Evolutionary conservation across 2,329 filamentous ascomycete genomes (phyloP).

Genomic region (Shiraia bambusicola): DNA sequence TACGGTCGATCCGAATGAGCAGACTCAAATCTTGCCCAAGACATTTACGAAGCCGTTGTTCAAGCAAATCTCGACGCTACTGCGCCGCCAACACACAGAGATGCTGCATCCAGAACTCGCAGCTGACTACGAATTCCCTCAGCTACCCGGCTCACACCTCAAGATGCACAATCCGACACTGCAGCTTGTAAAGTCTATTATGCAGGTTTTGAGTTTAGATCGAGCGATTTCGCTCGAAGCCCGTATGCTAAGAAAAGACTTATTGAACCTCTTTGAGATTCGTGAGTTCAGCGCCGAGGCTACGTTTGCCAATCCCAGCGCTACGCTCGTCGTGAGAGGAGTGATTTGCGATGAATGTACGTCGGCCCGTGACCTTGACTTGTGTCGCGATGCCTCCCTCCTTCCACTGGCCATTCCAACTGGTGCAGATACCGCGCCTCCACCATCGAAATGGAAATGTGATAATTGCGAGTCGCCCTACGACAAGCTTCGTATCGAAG

Average conservation of each 20-base stretch:
- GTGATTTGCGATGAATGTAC: conserved; percentile 90
- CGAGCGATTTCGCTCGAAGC: conserved; percentile 89
- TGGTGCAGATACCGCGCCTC: conserved; percentile 29
- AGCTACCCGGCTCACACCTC: conserved; percentile 71
- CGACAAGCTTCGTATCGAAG: conserved; percentile 79
- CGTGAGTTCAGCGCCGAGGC: conserved; percentile 89
- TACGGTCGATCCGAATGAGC: conserved; percentile 59
- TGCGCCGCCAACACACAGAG: conserved; percentile 83
- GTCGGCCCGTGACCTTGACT: conserved; percentile 81
- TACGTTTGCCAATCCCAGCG: conserved; percentile 83
- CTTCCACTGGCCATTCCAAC: conserved; percentile 55
- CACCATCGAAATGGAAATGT: conserved; percentile 74
- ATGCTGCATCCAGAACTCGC: conserved; percentile 86
- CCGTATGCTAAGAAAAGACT: conserved; percentile 81
- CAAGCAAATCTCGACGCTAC: conserved; percentile 79
- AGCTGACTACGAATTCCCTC: conserved; percentile 81
- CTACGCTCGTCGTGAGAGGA: conserved; percentile 70
- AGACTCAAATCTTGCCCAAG: conserved; percentile 71
- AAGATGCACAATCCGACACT: conserved; percentile 70
- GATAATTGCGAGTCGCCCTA: conserved; percentile 73
- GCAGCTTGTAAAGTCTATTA: conserved; percentile 88
- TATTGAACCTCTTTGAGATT: conserved; percentile 87
- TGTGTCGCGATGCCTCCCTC: conserved; percentile 86
- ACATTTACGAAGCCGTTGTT: conserved; percentile 86
- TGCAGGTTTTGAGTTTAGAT: conserved; percentile 89